Base-by-base conservation (phyloP, 225 moss, liverwort and hornwort species). In the Polytrichum formosum region DNA sequence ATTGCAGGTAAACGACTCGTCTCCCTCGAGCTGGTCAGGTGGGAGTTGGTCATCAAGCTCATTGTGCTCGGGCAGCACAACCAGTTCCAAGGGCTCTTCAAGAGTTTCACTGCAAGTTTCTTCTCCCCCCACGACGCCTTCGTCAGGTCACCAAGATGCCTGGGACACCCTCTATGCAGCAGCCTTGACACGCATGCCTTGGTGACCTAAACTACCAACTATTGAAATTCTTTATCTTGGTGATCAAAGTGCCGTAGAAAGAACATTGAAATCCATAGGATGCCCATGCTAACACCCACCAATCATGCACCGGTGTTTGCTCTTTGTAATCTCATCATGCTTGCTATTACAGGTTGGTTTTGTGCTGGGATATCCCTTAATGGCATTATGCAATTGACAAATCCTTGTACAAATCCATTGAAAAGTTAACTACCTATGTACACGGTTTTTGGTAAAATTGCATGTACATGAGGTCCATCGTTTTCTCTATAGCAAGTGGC, bases 151-250 rank as follows among this genome's bases (percentile, higher is more conserved):
- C 4, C 82, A 73, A 22, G 84, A 91, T 65, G 93, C 93, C 6
- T 93, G 96, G 93, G 90, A 90, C 28, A 80, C 88, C 8, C 61
- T 96, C 13, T 91, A 93, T 55, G 93, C 91, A 4, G 96, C 96
- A 2, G 96, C 96, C 2, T n/a, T n/a, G n/a, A n/a, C n/a, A n/a
- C n/a, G n/a, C n/a, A n/a, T n/a, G n/a, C n/a, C n/a, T n/a, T n/a
- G 96, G 96, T 58, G 56, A 21, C 22, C 8, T 37, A 37, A 37
- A 10, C 10, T 37, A 37, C 37, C 13, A 0, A 37, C 13, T 13
- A 13, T 37, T 13, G 37, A 37, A 13, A 37, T 37, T 10, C 37
- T 37, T 35, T 37, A 37, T 37, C 13, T 37, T 37, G 37, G 37
- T 10, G 37, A 37, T 37, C 13, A 37, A 37, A 37, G 13, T 37